phyloP scores from a whole-genome alignment of 164 flowering plant species.

The Macadamia integrifolia region DNA sequence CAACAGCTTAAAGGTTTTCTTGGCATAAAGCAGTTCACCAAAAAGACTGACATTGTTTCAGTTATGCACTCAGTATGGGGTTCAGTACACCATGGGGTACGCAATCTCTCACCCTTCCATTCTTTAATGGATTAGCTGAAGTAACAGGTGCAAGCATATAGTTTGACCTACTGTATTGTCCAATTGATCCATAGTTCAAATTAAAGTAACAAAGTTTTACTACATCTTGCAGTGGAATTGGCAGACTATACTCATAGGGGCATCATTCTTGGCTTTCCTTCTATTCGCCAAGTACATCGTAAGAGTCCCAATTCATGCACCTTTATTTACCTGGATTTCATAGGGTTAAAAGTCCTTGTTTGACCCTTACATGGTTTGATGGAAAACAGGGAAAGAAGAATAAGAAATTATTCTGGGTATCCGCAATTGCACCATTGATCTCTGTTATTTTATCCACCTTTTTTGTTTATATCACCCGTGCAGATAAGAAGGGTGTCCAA shows the following conservation, averaged over 20 bases:
- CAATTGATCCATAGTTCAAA: neutral
- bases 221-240: slow-evolving; percentile 82
- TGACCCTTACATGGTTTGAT: slow-evolving; percentile 13
- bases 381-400: slow-evolving; percentile 71
- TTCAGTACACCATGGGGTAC: slow-evolving; percentile 75
- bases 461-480: slow-evolving; percentile 75
- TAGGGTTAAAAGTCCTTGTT: neutral
- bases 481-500: slow-evolving; percentile 70
- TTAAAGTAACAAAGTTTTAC: neutral
- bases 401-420: slow-evolving; percentile 79
- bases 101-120: slow-evolving; percentile 8
- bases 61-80: slow-evolving; percentile 61
- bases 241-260: slow-evolving; percentile 83
- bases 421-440: slow-evolving; percentile 86
- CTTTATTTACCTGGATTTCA: neutral
- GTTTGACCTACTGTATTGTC: neutral
- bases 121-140: neutral
- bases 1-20: slow-evolving; percentile 96
- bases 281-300: slow-evolving; percentile 64
- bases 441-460: slow-evolving; percentile 77
- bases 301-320: slow-evolving; percentile 23
- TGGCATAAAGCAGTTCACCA: slow-evolving; percentile 71
- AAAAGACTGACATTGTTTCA: slow-evolving; percentile 64
- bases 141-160: neutral
- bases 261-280: slow-evolving; percentile 64